A percentile compares a stretch with the other conserved stretches of the same genome.
Conservation (phyloP, 2,329 filamentous ascomycete species). For the Epicoccum nigrum region DNA sequence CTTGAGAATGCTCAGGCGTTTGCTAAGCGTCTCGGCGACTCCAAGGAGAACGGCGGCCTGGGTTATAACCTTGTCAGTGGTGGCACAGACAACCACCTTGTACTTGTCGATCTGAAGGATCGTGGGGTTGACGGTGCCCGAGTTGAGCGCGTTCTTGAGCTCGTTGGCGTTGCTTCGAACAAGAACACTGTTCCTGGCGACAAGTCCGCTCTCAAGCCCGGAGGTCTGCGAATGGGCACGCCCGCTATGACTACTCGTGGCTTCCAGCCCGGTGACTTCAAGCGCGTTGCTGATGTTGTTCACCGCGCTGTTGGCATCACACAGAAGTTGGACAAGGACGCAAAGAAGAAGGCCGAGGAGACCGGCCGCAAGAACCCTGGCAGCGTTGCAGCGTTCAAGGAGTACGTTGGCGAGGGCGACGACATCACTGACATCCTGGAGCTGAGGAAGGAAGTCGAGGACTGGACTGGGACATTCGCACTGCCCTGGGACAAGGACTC, state of each 20-base stretch:
- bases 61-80: slow-evolving; percentile 95
- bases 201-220: slow-evolving; percentile 93
- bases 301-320: slow-evolving; percentile 51
- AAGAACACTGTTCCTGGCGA: slow-evolving; percentile 99
- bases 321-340: slow-evolving; percentile 49
- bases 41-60: slow-evolving; percentile 72
- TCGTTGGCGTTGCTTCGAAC: slow-evolving; percentile 99
- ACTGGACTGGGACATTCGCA: slow-evolving; percentile 51
- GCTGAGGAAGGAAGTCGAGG: slow-evolving; percentile 49
- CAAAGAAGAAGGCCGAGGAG: slow-evolving; percentile 47
- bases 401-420: slow-evolving; percentile 50
- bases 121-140: slow-evolving; percentile 88
- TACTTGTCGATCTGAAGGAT: slow-evolving; percentile 90
- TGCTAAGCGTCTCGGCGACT: slow-evolving; percentile 71
- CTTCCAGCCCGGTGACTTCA: slow-evolving; percentile 90
- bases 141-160: slow-evolving; percentile 93
- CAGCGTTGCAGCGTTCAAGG: slow-evolving; percentile 50
- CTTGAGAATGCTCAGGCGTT: slow-evolving; percentile 92
- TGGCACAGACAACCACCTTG: slow-evolving; percentile 97
- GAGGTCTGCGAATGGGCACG: slow-evolving; percentile 93
- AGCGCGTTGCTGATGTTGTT: slow-evolving; percentile 60
- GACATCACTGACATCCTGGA: slow-evolving; percentile 51
- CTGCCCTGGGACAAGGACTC: slow-evolving; percentile 48
- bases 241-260: slow-evolving; percentile 97
- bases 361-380: slow-evolving; percentile 47